Conservation (phyloP, 768 basidiomycete species). For the Russula brevipes region DNA sequence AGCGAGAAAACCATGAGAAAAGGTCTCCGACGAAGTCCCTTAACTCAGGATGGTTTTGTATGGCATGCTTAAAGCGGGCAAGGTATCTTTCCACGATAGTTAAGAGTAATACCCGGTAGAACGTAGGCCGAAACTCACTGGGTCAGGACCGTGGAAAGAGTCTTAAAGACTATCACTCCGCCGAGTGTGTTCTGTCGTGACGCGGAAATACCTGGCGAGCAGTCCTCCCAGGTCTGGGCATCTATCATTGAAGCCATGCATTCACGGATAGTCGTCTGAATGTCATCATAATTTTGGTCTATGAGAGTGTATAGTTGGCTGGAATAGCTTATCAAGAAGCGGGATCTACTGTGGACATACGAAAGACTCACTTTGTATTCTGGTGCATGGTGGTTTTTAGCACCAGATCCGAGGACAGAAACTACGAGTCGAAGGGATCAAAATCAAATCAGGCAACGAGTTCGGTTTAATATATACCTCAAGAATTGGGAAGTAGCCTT, state of each 20-base stretch:
- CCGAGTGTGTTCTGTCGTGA: constrained; percentile 22
- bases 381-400: constrained; percentile 32
- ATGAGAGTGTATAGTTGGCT: constrained; percentile 29
- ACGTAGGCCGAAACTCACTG: constrained; percentile 18
- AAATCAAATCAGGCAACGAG: neutral
- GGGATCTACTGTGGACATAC: neutral
- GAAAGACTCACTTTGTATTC: constrained; percentile 30
- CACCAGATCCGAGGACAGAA: constrained; percentile 31
- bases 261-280: constrained; percentile 23
- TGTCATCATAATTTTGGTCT: constrained; percentile 28
- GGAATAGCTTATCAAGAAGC: neutral
- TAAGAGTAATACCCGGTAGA: neutral
- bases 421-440: constrained; percentile 25
- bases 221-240: constrained; percentile 28
- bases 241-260: constrained; percentile 30
- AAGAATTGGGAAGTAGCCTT: constrained; percentile 33
- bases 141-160: constrained; percentile 27
- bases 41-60: constrained; percentile 44
- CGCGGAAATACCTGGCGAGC: constrained; percentile 8
- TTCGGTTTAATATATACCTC: constrained; percentile 23
- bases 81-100: constrained; percentile 39
- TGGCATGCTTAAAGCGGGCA: constrained; percentile 53
- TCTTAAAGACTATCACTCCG: constrained; percentile 32
- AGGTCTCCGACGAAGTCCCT: constrained; percentile 40
- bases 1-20: constrained; percentile 42